Conservation (phyloP, 208 protist genomes). For the Crithidia sp. region DNA sequence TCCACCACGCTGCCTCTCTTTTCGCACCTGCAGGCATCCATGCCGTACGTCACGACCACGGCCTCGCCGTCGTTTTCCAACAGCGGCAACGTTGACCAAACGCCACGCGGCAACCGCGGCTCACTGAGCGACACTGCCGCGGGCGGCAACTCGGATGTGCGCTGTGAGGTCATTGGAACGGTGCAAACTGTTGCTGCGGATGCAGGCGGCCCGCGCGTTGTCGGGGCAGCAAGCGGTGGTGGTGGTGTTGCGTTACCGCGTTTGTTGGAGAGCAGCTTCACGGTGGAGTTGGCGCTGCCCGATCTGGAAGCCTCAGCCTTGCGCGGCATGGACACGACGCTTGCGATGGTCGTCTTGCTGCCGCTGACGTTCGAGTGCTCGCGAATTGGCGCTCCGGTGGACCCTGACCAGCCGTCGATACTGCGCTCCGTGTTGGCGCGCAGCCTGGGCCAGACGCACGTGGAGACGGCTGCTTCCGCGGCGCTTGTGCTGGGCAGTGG, state of each 20-base stretch:
- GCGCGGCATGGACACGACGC: constrained; percentile 24
- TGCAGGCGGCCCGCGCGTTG: constrained; percentile 14
- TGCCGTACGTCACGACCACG: constrained; percentile 25
- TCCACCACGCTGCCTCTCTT: background rate
- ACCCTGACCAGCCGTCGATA: constrained; percentile 23
- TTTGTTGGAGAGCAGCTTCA: constrained; percentile 32
- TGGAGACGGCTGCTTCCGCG: constrained; percentile 21
- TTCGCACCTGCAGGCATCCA: constrained; percentile 10
- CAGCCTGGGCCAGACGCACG: constrained; percentile 34
- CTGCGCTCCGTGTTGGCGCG: constrained; percentile 32
- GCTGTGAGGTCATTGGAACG: constrained; percentile 32
- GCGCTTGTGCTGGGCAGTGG: constrained; percentile 48
- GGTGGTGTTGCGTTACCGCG: background rate
- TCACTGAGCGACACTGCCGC: background rate
- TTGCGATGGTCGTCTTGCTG: constrained; percentile 35
- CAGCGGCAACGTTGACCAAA: background rate
- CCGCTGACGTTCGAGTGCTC: constrained; percentile 15
- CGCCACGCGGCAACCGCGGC: constrained; percentile 4
- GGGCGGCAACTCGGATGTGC: constrained; percentile 13
- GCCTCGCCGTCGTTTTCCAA: constrained; percentile 26
- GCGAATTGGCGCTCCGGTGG: background rate
- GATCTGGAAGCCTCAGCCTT: constrained; percentile 26
- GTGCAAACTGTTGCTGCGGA: constrained; percentile 15
- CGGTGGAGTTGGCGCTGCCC: constrained; percentile 28
- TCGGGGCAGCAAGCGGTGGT: background rate